Conservation (phyloP, 345 rosid genomes). For the Citrus inodora region DNA sequence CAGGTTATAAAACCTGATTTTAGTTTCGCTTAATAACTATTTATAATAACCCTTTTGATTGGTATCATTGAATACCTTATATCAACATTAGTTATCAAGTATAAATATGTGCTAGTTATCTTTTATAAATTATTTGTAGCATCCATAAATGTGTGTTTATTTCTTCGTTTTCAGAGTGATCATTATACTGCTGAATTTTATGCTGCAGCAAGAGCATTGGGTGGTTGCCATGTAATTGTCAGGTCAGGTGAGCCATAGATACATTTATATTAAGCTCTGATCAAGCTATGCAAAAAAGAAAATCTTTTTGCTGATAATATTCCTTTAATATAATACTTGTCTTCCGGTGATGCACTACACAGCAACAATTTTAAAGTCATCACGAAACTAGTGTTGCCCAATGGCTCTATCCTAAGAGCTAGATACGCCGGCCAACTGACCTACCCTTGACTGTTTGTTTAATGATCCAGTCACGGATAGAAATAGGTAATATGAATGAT, state of each 20-base stretch:
- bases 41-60: neutral
- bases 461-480: slow-evolving; percentile 59
- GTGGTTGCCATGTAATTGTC: slow-evolving; percentile 44
- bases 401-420: slow-evolving; percentile 59
- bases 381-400: slow-evolving; percentile 51
- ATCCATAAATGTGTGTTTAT: slow-evolving; percentile 15
- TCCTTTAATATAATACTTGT: neutral
- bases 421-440: slow-evolving; percentile 61
- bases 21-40: neutral
- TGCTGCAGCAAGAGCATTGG: slow-evolving; percentile 57
- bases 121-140: slow-evolving; percentile 9
- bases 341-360: slow-evolving; percentile 36
- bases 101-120: neutral
- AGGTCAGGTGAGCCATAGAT: slow-evolving; percentile 41
- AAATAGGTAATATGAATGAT: slow-evolving; percentile 32
- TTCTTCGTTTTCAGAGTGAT: slow-evolving; percentile 35
- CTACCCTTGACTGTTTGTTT: slow-evolving; percentile 58
- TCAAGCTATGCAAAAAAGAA: neutral
- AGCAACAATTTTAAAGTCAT: slow-evolving; percentile 45
- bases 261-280: neutral
- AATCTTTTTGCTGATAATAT: neutral
- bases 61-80: neutral
- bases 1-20: too few species aligned
- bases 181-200: slow-evolving; percentile 55
- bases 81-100: neutral